Percentiles rank a stretch among this genome's conserved stretches.
These are phyloP conservation scores for Pichia nanzhaoensis DNA, from an alignment of 805 yeast species.

Conservation along the genomic window DNA sequence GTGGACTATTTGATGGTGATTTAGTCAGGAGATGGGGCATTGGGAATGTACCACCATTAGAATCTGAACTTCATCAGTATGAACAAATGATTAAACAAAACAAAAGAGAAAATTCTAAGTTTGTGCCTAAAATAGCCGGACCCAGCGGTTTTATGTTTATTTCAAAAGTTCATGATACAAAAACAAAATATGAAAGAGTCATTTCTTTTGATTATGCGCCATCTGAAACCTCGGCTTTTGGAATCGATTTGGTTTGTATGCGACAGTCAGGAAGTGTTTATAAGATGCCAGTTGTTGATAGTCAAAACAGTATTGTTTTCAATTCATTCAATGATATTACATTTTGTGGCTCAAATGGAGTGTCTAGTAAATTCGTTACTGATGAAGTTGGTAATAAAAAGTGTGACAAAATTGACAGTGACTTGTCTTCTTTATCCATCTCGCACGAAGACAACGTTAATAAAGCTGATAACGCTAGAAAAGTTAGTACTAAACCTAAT, in stretches of 20 bases:
- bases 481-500: not conserved
- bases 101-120: slow-evolving; percentile 17
- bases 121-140: slow-evolving; percentile 9
- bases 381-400: slow-evolving; percentile 17
- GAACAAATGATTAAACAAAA: slow-evolving; percentile 16
- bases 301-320: slow-evolving; percentile 55
- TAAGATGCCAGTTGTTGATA: slow-evolving; percentile 66
- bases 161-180: slow-evolving; percentile 65
- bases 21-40: slow-evolving; percentile 75
- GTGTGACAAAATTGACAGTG: not conserved
- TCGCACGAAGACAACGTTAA: slow-evolving; percentile 1
- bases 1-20: slow-evolving; percentile 74
- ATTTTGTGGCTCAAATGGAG: slow-evolving; percentile 52
- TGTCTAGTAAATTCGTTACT: slow-evolving; percentile 37
- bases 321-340: slow-evolving; percentile 64
- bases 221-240: slow-evolving; percentile 39
- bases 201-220: slow-evolving; percentile 82
- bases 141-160: slow-evolving; percentile 60
- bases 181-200: slow-evolving; percentile 73
- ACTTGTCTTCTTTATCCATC: slow-evolving; percentile 2
- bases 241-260: slow-evolving; percentile 74
- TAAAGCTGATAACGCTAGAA: not conserved
- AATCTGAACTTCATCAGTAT: slow-evolving; percentile 20
- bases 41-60: slow-evolving; percentile 44
- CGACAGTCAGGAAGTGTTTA: slow-evolving; percentile 86